Evolutionary conservation across 768 basidiomycete genomes (phyloP), one percentile per base, ranked within the genome.

Genomic region (Tulasnella sp.): DNA sequence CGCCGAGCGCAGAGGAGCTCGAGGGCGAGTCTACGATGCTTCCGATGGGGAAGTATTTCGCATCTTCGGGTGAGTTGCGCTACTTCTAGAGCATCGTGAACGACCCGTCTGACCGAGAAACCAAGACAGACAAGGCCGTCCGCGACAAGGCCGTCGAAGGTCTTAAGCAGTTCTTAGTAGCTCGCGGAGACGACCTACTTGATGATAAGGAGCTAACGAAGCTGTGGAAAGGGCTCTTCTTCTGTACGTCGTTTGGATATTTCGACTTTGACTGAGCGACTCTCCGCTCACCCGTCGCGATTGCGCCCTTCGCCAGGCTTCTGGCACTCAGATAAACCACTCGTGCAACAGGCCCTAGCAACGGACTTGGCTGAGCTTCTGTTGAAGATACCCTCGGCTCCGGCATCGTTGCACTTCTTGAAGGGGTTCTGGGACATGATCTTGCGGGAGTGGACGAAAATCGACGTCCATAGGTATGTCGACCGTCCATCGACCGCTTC

Each of bases 301-400:
- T 19, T 77, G 15, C 42, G 7, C 78, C 71, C 19, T 70, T 34
- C 38, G 25, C 34, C 79, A 97, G 96, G 97, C 82, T 99, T 96
- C 84, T 99, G 97, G 96, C 98, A 98, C 96, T 98, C 96, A 12
- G 97, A 99, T 84, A 99, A 99, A 82, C 96, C 96, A 4, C 87
- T 96, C 11, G 93, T 98, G 9, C 97, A 99, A 82, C 97, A 99
- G 82, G 91, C 90, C 17, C 87, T 99, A 19, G 94, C 97, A 0
- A 85, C 87, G 19, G 93, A 96, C 79, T 84, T 99, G 49, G 92
- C 97, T 22, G 90, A 94, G 79, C 85, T 98, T 49, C 80, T 96
- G 6, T 84, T 98, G 69, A 87, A 85, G 12, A 93, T 96, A 64
- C 84, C 87, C 36, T 83, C 86, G 76, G 84, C 86, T 2, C 77